Evolutionary conservation across 129 eudicot species (phyloP).

Genomic region (Smallanthus sonchifolius): DNA sequence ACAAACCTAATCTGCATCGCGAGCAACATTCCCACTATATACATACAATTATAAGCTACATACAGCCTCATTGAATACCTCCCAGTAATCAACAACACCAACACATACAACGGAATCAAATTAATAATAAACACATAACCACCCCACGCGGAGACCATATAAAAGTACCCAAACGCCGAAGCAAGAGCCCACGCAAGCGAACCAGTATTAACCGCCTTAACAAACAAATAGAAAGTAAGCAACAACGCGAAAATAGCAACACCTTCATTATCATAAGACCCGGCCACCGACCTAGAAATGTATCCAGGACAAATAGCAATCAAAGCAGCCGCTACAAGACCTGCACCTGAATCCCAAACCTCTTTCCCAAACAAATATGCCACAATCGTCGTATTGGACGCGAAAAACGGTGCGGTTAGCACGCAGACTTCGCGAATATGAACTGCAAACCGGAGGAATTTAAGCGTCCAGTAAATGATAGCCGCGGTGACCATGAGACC

Average conservation of each 20-base stretch:
- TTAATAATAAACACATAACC: conserved; percentile 97
- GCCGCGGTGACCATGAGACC: conserved; percentile 99
- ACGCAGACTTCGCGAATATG: conserved; percentile 96
- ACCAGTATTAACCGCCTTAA: conserved; percentile 95
- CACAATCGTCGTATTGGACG: conserved; percentile 80
- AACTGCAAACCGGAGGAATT: conserved; percentile 70
- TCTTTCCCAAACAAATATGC: conserved; percentile 96
- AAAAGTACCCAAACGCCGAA: conserved; percentile 92
- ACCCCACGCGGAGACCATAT: conserved; percentile 99
- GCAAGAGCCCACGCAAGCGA: conserved; percentile 84
- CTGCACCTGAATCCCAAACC: conserved; percentile 92
- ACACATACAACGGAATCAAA: conserved; percentile 72
- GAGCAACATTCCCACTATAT: conserved; percentile 86
- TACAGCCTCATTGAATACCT: conserved; percentile 92
- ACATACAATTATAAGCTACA: conserved; percentile 90
- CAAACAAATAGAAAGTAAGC: conserved; percentile 84
- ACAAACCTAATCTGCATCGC: conserved; percentile 98
- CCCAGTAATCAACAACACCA: conserved; percentile 81
- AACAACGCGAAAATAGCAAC: conserved; percentile 89
- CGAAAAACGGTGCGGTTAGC: conserved; percentile 89
- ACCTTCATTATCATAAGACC: conserved; percentile 88
- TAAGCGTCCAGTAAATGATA: conserved; percentile 58
- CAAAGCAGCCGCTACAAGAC: conserved; percentile 83
- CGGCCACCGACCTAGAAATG: conserved; percentile 92
- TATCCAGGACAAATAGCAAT: conserved; percentile 96